Evolutionary conservation across 2,329 filamentous ascomycete species (phyloP), one percentile per base, ranked within the genome.

Genomic region (Fusarium sp.): DNA sequence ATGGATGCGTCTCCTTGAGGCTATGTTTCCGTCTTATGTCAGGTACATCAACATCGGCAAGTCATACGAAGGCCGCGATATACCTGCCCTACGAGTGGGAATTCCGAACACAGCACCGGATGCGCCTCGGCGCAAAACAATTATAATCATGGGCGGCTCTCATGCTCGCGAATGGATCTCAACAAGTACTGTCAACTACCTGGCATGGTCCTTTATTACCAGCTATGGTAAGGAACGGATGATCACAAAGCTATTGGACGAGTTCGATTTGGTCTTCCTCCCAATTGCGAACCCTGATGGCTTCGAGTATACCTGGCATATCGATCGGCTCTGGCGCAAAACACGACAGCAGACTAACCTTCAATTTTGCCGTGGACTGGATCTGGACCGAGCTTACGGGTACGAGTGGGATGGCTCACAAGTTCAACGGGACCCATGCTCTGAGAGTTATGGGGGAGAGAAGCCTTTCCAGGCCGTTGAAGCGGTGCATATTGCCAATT

Each of bases 91-190:
- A 27, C 91, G 92, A 67, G 87, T 98, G 7, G 94, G 95, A 22
- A 87, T 76, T 84, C 85, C 79, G 75, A 84, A 49, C 77, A 84
- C 59, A 77, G 64, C 86, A 33, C 81, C 86, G 11, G 76, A 83
- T 4, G 78, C 81, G 7, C 77, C 79, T 17, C 86, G 85, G 9
- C 89, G 93, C 54, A 94, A 94, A 80, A 95, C 93, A 0, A 90
- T 97, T 62, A 85, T 97, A 55, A 85, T 99, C 25, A 91, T 91
- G 7, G 96, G 94, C 59, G 95, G 95, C 53, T 87, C 93, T n/a
- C 96, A 98, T 81, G 95, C 95, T 6, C 90, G 96, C 41, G 96
- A 99, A 85, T 99, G 96, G 96, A 97, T 99, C 73, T 94, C 94
- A 50, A 94, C 92, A 2, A 96, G 92, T 77, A 97, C 94, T 0